phyloP scores from a whole-genome alignment of 768 basidiomycete genomes.

The Cytidiella melzeri region DNA sequence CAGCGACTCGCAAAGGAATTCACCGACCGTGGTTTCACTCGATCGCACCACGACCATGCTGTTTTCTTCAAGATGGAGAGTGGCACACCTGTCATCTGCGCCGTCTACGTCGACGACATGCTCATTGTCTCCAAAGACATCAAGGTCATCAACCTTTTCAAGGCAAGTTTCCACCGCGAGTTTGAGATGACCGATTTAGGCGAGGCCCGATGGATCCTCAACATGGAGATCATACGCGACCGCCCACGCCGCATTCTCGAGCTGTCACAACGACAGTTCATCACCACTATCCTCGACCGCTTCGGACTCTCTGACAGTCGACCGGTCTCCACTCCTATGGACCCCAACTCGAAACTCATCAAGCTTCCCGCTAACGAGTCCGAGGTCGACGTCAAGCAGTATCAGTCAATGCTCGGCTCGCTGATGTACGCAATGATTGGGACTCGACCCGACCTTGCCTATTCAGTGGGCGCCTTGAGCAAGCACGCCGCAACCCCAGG shows the following conservation, averaged over 20 bases:
- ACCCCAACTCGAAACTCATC: constrained; percentile 1
- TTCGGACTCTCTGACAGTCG: constrained; percentile 10
- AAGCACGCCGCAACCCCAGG: constrained; percentile 27
- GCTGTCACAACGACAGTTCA: constrained; percentile 21
- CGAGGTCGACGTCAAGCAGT: constrained; percentile 10
- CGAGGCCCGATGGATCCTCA: constrained; percentile 18
- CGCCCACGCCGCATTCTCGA: constrained; percentile 12
- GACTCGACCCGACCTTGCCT: no score
- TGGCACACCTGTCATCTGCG: background rate
- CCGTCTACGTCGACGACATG: constrained; percentile 5
- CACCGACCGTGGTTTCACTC: background rate
- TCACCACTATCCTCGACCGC: constrained; percentile 15
- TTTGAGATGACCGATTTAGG: constrained; percentile 11
- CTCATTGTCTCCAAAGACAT: background rate
- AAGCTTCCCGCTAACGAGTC: background rate
- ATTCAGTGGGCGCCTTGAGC: no score
- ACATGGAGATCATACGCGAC: constrained; percentile 24
- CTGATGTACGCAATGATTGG: constrained; percentile 24
- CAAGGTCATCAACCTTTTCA: background rate
- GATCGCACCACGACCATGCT: constrained; percentile 5
- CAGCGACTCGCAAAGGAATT: background rate
- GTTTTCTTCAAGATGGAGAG: background rate
- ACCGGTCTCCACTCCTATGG: constrained; percentile 9
- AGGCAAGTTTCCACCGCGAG: background rate
- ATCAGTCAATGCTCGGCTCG: constrained; percentile 15